These are phyloP conservation scores for Chiua virens DNA, from an alignment of 768 basidiomycete genomes.

Conservation along the genomic window DNA sequence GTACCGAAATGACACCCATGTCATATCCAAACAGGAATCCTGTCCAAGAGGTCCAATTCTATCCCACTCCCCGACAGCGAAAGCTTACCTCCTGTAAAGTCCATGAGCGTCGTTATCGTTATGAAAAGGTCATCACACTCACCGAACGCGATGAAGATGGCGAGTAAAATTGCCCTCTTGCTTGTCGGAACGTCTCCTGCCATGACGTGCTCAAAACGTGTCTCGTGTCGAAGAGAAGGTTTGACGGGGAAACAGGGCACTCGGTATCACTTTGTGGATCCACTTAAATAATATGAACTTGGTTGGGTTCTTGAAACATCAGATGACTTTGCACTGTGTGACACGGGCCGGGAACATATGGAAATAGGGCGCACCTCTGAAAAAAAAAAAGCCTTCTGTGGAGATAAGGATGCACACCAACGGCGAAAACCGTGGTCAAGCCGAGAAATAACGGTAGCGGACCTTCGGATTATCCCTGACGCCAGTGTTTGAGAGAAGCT, in stretches of 20 bases:
- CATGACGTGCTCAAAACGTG: conserved; percentile 11
- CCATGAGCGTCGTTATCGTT: not conserved
- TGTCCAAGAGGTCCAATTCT: not conserved
- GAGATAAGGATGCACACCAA: not conserved
- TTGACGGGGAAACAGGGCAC: not conserved
- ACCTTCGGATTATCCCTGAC: not conserved
- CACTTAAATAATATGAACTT: conserved; percentile 19
- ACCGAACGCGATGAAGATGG: conserved; percentile 76
- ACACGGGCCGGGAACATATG: conserved; percentile 5
- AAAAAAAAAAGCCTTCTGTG: not conserved
- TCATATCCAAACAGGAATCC: conserved; percentile 76
- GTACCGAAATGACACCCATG: conserved; percentile 73
- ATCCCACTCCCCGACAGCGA: not conserved
- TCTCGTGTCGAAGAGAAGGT: not conserved
- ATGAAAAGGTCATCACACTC: conserved; percentile 20
- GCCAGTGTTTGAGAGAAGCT: not conserved
- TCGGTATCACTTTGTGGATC: not conserved
- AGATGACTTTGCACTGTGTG: conserved; percentile 11
- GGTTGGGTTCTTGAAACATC: conserved; percentile 10
- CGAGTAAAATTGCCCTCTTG: conserved; percentile 59
- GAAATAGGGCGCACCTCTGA: conserved; percentile 4
- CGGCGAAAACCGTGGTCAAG: not conserved
- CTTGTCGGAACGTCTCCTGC: conserved; percentile 57
- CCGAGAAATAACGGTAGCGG: not conserved
- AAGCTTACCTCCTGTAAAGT: conserved; percentile 21